phyloP scores from a whole-genome alignment of 2,329 filamentous ascomycete genomes.

The Dothiorella sarmentorum region DNA sequence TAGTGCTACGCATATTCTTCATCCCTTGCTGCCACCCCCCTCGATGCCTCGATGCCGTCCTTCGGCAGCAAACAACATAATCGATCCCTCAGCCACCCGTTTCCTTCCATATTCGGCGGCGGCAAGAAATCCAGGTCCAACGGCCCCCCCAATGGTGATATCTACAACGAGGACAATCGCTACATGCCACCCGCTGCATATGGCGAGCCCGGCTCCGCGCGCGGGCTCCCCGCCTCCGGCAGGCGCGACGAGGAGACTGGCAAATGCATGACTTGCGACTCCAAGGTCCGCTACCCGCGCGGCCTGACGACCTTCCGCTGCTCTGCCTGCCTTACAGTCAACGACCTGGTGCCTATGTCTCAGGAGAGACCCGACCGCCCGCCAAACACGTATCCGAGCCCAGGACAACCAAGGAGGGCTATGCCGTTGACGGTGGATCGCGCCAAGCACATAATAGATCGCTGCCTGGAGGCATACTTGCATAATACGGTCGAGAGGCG shows the following conservation, averaged over 20 bases:
- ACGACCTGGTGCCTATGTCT: slow-evolving; percentile 62
- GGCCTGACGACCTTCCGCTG: slow-evolving; percentile 74
- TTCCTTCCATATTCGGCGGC: slow-evolving; percentile 67
- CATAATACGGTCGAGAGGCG: slow-evolving; percentile 1
- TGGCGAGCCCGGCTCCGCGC: slow-evolving; percentile 15
- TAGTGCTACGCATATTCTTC: slow-evolving; percentile 17
- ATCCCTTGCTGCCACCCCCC: slow-evolving; percentile 7
- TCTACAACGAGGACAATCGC: not conserved
- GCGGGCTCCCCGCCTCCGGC: slow-evolving; percentile 37
- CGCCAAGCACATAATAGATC: slow-evolving; percentile 57
- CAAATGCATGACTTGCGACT: slow-evolving; percentile 82
- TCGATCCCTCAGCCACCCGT: slow-evolving; percentile 76
- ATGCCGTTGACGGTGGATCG: slow-evolving; percentile 55
- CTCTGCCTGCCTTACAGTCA: slow-evolving; percentile 79
- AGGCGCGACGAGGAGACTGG: slow-evolving; percentile 55
- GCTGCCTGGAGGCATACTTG: slow-evolving; percentile 52
- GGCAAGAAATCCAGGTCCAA: slow-evolving; percentile 42
- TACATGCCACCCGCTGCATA: not conserved
- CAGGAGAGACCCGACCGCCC: slow-evolving; percentile 12
- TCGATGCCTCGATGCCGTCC: slow-evolving; percentile 19
- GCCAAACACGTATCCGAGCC: slow-evolving; percentile 18
- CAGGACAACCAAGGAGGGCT: slow-evolving; percentile 27
- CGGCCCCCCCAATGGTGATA: slow-evolving; percentile 31
- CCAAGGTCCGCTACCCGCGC: slow-evolving; percentile 73
- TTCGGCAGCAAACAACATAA: slow-evolving; percentile 17